A percentile compares a stretch with the other conserved stretches of the same genome.
Evolutionary conservation across 306 rosid species (phyloP).

Genomic region (Spatholobus suberectus): DNA sequence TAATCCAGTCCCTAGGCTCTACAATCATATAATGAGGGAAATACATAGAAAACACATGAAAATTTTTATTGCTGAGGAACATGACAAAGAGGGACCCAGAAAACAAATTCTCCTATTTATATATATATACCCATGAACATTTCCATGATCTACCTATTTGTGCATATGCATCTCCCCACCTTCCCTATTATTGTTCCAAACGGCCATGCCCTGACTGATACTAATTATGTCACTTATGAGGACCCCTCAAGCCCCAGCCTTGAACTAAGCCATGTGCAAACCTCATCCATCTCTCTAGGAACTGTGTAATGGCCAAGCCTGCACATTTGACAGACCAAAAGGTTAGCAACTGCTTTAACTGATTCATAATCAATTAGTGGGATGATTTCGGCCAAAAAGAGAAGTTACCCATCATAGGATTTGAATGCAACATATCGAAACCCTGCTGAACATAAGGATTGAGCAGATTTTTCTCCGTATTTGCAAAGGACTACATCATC

Average conservation of each 20-base stretch:
- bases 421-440: constrained; percentile 74
- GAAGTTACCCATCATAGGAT: constrained; percentile 79
- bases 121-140: constrained; percentile 51
- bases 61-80: constrained; percentile 45
- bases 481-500: constrained; percentile 78
- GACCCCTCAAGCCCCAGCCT: constrained; percentile 84
- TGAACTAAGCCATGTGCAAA: constrained; percentile 83
- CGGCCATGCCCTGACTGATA: constrained; percentile 18
- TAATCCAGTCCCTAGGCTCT: constrained; percentile 41
- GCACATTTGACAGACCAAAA: constrained; percentile 45
- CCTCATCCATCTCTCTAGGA: constrained; percentile 96
- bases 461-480: constrained; percentile 86
- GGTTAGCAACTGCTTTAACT: not conserved
- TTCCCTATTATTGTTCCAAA: constrained; percentile 44
- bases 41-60: constrained; percentile 50
- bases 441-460: constrained; percentile 75
- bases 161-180: constrained; percentile 36
- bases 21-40: constrained; percentile 40
- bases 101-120: constrained; percentile 51
- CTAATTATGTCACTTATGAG: constrained; percentile 30
- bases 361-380: not conserved
- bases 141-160: constrained; percentile 50
- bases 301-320: constrained; percentile 98
- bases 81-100: constrained; percentile 48
- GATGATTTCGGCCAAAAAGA: not conserved